These are phyloP conservation scores for Cyberlindnera meyerae DNA, from an alignment of 805 yeast genomes.

Conservation along the genomic window DNA sequence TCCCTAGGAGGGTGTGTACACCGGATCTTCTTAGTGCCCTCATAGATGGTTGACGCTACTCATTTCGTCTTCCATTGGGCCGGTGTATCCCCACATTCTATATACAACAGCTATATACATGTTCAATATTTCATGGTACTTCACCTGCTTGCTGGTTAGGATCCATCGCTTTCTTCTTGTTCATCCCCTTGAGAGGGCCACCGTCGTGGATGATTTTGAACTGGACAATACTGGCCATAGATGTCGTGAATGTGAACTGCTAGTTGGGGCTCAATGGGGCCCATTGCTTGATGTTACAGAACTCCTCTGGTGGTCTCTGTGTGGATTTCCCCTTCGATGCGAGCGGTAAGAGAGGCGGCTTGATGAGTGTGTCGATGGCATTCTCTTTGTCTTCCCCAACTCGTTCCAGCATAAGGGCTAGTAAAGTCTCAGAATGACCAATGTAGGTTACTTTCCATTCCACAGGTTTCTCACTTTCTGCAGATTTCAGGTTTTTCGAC, in stretches of 20 bases:
- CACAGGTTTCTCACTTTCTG: slow-evolving; percentile 1
- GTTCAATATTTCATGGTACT: slow-evolving; percentile 1
- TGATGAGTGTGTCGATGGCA: slow-evolving; percentile 9
- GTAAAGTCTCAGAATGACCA: slow-evolving; percentile 17
- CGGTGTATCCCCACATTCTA: slow-evolving; percentile 25
- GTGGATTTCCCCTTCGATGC: slow-evolving; percentile 14
- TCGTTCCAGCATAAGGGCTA: slow-evolving; percentile 23
- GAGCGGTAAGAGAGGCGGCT: slow-evolving; percentile 19
- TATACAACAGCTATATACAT: no score
- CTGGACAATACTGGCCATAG: slow-evolving; percentile 2
- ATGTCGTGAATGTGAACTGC: not conserved
- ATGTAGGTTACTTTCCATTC: slow-evolving; percentile 24
- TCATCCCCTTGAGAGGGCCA: slow-evolving; percentile 5
- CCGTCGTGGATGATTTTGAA: slow-evolving; percentile 4
- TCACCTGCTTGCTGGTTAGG: slow-evolving; percentile 1
- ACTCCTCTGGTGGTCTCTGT: slow-evolving; percentile 16
- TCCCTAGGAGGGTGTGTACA: slow-evolving; percentile 1
- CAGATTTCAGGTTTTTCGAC: slow-evolving; percentile 1
- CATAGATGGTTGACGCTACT: slow-evolving; percentile 2
- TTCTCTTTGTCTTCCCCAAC: not conserved
- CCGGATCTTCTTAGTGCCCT: slow-evolving; percentile 30
- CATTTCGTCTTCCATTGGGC: slow-evolving; percentile 14
- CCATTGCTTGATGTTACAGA: slow-evolving; percentile 18
- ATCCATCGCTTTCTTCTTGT: slow-evolving; percentile 2
- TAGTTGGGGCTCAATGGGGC: not conserved